phyloP scores from a whole-genome alignment of 2,329 filamentous ascomycete genomes.

The Aspergillus ochraceus region DNA sequence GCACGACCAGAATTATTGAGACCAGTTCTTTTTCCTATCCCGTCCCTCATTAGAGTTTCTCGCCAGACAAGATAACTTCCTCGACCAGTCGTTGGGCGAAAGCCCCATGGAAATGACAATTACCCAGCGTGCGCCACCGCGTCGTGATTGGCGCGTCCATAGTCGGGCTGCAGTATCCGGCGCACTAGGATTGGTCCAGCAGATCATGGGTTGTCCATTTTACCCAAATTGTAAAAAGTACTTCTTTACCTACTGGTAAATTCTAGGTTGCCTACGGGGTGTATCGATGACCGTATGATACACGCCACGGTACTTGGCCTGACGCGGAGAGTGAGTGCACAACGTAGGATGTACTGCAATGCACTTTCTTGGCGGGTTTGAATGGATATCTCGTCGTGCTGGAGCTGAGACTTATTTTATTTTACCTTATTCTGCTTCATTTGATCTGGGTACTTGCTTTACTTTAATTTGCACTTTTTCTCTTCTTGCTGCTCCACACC shows the following conservation, averaged over 20 bases:
- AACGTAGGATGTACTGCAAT: no score
- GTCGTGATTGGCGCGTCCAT: constrained; percentile 12
- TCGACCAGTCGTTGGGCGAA: background rate
- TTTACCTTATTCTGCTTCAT: background rate
- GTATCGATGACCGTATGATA: background rate
- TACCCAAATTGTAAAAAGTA: no score
- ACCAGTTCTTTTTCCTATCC: background rate
- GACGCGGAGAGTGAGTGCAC: background rate
- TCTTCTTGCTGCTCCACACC: background rate
- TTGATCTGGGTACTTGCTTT: no score
- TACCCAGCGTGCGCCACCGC: constrained; percentile 12
- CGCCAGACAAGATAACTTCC: background rate
- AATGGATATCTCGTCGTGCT: no score
- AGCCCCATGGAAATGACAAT: constrained; percentile 6
- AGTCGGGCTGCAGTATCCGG: constrained; percentile 16
- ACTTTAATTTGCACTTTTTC: background rate
- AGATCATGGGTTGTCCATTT: constrained; percentile 12
- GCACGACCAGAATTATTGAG: background rate
- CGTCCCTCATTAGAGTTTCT: background rate
- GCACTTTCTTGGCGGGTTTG: no score
- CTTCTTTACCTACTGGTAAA: no score
- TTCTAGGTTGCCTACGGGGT: background rate
- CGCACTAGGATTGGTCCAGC: constrained; percentile 8
- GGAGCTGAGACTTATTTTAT: background rate
- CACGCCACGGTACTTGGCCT: background rate